phyloP scores from a whole-genome alignment of 148 eudicot genomes.

The Rhododendron griersonianum region DNA sequence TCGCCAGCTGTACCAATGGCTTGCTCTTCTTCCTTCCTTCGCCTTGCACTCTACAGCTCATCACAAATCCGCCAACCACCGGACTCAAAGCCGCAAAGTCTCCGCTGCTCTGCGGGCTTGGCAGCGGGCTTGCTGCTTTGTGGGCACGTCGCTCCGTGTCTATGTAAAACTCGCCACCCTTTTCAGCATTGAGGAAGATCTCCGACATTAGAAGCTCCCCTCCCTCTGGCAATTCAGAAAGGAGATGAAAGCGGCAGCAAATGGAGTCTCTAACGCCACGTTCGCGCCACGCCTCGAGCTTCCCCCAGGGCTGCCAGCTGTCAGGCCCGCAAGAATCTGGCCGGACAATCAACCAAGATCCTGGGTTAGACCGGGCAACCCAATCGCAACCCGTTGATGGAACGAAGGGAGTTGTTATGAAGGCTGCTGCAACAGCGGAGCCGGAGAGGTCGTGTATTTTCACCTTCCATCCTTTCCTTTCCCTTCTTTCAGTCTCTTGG shows the following conservation, averaged over 20 bases:
- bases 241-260: slow-evolving; percentile 50
- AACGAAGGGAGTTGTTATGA: slow-evolving; percentile 62
- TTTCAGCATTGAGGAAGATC: slow-evolving; percentile 44
- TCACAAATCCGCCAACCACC: slow-evolving; percentile 44
- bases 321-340: slow-evolving; percentile 40
- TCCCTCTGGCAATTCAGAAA: slow-evolving; percentile 42
- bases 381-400: slow-evolving; percentile 57
- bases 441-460: slow-evolving; percentile 63
- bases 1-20: slow-evolving; percentile 52
- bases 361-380: slow-evolving; percentile 61
- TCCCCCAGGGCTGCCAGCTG: slow-evolving; percentile 68
- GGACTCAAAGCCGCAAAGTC: slow-evolving; percentile 49
- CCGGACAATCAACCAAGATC: slow-evolving; percentile 55
- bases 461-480: slow-evolving; percentile 61
- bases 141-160: slow-evolving; percentile 43
- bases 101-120: slow-evolving; percentile 62
- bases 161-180: slow-evolving; percentile 57
- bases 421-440: slow-evolving; percentile 63
- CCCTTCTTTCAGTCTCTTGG: slow-evolving; percentile 40
- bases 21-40: slow-evolving; percentile 47
- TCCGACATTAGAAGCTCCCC: slow-evolving; percentile 53
- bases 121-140: slow-evolving; percentile 29
- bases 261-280: slow-evolving; percentile 42
- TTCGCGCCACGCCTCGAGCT: slow-evolving; percentile 63
- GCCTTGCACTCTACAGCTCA: slow-evolving; percentile 59